These are phyloP conservation scores for Aegilops speltoides DNA, from an alignment of 176 grass and related monocot genomes.

Conservation along the genomic window DNA sequence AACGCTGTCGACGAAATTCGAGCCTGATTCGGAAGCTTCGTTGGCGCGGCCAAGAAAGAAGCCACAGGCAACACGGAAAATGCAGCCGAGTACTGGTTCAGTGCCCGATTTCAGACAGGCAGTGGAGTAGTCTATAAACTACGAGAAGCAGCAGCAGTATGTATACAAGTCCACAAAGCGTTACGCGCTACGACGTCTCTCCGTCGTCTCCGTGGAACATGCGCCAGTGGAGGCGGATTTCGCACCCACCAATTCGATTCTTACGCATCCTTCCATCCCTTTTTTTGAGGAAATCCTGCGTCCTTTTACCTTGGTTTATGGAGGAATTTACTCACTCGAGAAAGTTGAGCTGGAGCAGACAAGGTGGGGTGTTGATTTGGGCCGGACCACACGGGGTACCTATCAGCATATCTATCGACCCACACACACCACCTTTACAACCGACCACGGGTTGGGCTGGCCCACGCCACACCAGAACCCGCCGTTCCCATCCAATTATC, in stretches of 20 bases:
- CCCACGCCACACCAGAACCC: too few species aligned
- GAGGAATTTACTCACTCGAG: not conserved
- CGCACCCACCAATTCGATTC: not conserved
- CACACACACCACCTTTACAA: too few species aligned
- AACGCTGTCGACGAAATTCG: too few species aligned
- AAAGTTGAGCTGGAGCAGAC: not conserved
- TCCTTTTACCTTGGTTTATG: not conserved
- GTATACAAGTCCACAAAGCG: not conserved
- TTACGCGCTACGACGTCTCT: not conserved
- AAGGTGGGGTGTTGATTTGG: not conserved
- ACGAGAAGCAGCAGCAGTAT: not conserved
- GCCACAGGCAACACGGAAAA: too few species aligned
- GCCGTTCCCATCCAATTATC: not conserved
- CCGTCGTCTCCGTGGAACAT: not conserved
- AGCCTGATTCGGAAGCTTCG: too few species aligned
- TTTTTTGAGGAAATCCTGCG: too few species aligned
- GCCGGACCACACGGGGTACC: constrained; percentile 24
- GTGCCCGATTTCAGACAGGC: too few species aligned
- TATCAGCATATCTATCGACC: not conserved
- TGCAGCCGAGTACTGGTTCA: too few species aligned
- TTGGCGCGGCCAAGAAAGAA: too few species aligned
- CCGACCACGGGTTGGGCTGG: too few species aligned
- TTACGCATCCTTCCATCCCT: not conserved
- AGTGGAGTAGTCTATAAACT: too few species aligned
- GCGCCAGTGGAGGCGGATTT: not conserved